A percentile compares a stretch with the other conserved stretches of the same genome.
Evolutionary conservation across 2,329 filamentous ascomycete genomes (phyloP).

Genomic region (Penicillium janthinellum): DNA sequence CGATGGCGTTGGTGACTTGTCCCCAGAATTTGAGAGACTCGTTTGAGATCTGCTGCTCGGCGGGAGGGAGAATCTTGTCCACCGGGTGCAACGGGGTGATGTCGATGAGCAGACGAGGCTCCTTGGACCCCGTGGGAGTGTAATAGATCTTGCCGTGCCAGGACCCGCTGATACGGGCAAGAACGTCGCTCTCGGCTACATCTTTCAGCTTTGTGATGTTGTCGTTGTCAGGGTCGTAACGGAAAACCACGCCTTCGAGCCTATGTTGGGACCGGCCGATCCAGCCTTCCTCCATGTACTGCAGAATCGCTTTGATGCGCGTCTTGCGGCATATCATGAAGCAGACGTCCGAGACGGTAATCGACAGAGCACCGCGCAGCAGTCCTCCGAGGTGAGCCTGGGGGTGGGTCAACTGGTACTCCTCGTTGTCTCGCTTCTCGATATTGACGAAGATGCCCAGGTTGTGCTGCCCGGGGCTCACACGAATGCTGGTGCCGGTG

Average conservation of each 20-base stretch:
- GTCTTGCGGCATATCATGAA: constrained; percentile 90
- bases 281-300: constrained; percentile 95
- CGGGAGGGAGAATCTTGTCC: constrained; percentile 76
- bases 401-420: constrained; percentile 93
- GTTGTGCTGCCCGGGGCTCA: constrained; percentile 89
- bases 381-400: constrained; percentile 90
- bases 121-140: constrained; percentile 51
- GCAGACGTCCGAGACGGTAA: constrained; percentile 87
- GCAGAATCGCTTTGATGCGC: constrained; percentile 84
- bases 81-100: constrained; percentile 79
- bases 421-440: constrained; percentile 77
- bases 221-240: constrained; percentile 85
- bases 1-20: constrained; percentile 82
- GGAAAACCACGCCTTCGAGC: constrained; percentile 87
- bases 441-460: constrained; percentile 92
- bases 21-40: constrained; percentile 89
- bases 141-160: constrained; percentile 77
- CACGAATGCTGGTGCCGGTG: constrained; percentile 90
- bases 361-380: constrained; percentile 80
- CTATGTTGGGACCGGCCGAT: constrained; percentile 87
- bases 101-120: constrained; percentile 77
- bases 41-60: constrained; percentile 78
- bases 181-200: constrained; percentile 79
- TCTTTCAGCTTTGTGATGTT: constrained; percentile 78
- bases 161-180: constrained; percentile 78